Base-by-base conservation (phyloP, 2,329 filamentous ascomycete genomes). In the Clonostachys byssicola region DNA sequence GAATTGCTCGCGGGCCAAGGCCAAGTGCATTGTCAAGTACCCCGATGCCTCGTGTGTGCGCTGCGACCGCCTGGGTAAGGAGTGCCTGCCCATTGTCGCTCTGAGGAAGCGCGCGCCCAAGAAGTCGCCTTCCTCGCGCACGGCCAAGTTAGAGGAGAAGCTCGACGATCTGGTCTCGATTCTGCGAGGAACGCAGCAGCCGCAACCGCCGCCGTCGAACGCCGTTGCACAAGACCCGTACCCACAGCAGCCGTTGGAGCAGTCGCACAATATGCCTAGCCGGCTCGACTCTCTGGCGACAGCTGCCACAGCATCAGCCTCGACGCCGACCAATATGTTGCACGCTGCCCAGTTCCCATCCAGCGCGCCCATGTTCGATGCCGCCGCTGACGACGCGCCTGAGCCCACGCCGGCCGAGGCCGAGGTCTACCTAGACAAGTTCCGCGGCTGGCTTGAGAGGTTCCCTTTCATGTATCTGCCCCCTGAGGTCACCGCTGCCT, bases 131-230 rank as follows among this genome's bases (percentile, higher is more conserved):
- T 54, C 62, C 10, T 66, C 64, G 30, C 64, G 69, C 17, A 68
- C 71, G 5, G 69, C 71, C 8, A 69, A 73, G 49, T 62, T 77
- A 7, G 74, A 77, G 57, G 71, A 74, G 54, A 77, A 75, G 60
- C 61, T 77, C 8, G 71, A 76, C 42, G 68, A 74, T 47, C 60
- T 78, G 4, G 70, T 75, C 16, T 67, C 68, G 4, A 66, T 77
- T n/a, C 55, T 77, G 10, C 63, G 63, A 41, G 50, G 49, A 46
- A 43, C 48, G 44, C 49, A 49, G 50, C 54, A 42, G 41, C 46
- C n/a, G 16, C 48, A 40, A 16, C 52, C 40, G 41, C 49, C n/a
- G 46, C 23, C 23, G 8, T 30, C 23, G 23, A 30, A 30, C 49
- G 36, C 44, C 23, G n/a, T 17, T 42, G 35, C 45, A 55, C 6